Base-by-base conservation (phyloP, 2,329 filamentous ascomycete genomes). In the Colletotrichum lindemuthianum region DNA sequence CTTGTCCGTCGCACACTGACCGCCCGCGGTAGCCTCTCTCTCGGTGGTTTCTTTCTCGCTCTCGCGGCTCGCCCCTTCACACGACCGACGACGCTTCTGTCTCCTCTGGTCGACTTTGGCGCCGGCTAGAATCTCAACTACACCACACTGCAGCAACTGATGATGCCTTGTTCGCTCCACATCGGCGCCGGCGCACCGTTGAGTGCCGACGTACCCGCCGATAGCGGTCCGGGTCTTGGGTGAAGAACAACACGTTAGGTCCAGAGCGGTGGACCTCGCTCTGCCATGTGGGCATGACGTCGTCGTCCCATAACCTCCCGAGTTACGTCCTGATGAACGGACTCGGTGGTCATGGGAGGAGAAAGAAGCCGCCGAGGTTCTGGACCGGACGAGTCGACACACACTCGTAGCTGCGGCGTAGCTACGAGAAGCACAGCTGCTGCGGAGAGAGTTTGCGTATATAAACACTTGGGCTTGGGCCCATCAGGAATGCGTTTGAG, bases 21-120 rank as follows among this genome's bases (percentile, higher is more conserved):
- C 47, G 57, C 34, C 34, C 33, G 44, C 24, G 7, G 24, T 5
- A 24, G 24, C 24, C 24, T 24, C 4, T 4, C 24, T 24, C 4
- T 4, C 5, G 1, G 24, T 5, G 24, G 24, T 24, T 24, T 24
- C 24, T 24, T 3, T 24, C 24, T 24, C 24, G 5, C 24, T 24
- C 41, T 65, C 61, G 61, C 61, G 61, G 51, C 51, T 65, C 61
- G 61, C 61, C 40, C 47, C 61, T 65, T 55, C 44, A 24, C 12
- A 37, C 58, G 40, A 47, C 61, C 61, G 61, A 61, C 36, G 49
- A 36, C n/a, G 16, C 40, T 33, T 7, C 6, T 4, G 5, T 41
- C 24, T 44, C 48, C 11, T 40, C 44, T 40, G 34, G 12, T 40
- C 15, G 10, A 41, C 8, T 45, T 13, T 13, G 45, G n/a, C 36